Evolutionary conservation across 371 early-diverging fungal genomes (phyloP).

Genomic region (Mycotypha africana): DNA sequence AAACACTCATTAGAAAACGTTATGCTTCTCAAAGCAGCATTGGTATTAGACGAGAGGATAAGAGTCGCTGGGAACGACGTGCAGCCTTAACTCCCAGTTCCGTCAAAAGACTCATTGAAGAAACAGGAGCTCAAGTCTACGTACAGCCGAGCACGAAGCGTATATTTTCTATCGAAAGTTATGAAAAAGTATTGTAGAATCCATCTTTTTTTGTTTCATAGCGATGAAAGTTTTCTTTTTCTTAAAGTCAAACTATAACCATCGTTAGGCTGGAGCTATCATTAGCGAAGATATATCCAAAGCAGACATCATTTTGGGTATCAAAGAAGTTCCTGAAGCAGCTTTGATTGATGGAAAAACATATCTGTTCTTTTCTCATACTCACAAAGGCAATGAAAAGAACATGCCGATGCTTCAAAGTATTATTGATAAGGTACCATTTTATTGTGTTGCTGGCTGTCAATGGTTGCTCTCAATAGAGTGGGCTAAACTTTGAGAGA

Average conservation of each 20-base stretch:
- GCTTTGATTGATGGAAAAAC: slow-evolving; percentile 83
- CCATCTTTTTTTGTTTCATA: too few relatives aligned
- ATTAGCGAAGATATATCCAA: slow-evolving; percentile 81
- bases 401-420: slow-evolving; percentile 90
- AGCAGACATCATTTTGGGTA: slow-evolving; percentile 93
- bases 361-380: slow-evolving; percentile 95
- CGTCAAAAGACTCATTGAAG: slow-evolving; percentile 73
- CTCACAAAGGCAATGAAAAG: slow-evolving; percentile 92
- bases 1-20: too few relatives aligned
- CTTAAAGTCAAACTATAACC: not conserved
- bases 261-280: slow-evolving; percentile 75
- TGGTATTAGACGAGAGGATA: slow-evolving; percentile 92
- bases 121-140: slow-evolving; percentile 76
- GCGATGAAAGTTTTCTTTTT: not conserved
- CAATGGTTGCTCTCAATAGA: too few relatives aligned
- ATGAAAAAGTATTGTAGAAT: slow-evolving; percentile 71
- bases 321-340: slow-evolving; percentile 92
- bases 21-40: slow-evolving; percentile 18
- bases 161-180: slow-evolving; percentile 80
- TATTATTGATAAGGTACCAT: slow-evolving; percentile 80
- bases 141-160: slow-evolving; percentile 93
- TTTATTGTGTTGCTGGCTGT: not conserved
- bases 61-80: slow-evolving; percentile 95
- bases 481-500: too few relatives aligned
- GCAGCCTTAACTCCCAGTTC: slow-evolving; percentile 78